Percentiles rank a stretch among this genome's conserved stretches.
These are phyloP conservation scores for Dictyostelium intermedium DNA, from an alignment of 78 protist genomes.

Conservation along the genomic window DNA sequence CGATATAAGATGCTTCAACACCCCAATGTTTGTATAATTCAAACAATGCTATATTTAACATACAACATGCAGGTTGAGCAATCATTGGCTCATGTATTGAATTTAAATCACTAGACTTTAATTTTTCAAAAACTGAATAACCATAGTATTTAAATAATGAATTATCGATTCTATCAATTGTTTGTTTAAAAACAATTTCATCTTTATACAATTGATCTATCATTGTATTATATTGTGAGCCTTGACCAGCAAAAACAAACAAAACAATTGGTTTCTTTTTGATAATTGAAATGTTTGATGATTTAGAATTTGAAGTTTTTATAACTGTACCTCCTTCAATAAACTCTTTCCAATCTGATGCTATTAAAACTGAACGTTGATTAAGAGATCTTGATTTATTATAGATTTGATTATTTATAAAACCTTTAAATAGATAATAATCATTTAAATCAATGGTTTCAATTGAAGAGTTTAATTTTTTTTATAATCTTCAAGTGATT, in stretches of 20 bases:
- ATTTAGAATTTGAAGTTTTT: background rate
- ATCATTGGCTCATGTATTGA: background rate
- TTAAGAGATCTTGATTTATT: background rate
- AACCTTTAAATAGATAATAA: background rate
- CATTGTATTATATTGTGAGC: background rate
- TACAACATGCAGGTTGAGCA: background rate
- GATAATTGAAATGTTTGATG: background rate
- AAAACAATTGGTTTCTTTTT: background rate
- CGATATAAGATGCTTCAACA: background rate
- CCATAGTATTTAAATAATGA: background rate
- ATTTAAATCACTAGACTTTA: background rate
- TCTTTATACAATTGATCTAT: background rate
- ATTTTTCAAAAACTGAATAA: background rate
- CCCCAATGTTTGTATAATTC: constrained; percentile 4
- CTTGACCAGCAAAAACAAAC: constrained; percentile 19
- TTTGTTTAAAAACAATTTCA: background rate
- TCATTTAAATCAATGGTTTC: background rate
- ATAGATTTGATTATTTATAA: background rate
- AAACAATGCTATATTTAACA: background rate
- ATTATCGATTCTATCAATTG: background rate
- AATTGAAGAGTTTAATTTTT: background rate
- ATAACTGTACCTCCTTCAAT: too few relatives aligned
- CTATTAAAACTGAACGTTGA: background rate
- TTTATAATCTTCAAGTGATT: constrained; percentile 25
- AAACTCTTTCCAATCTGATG: background rate